Percentiles rank a stretch among this genome's conserved stretches.
Evolutionary conservation across 108 stramenopile genomes (phyloP).

Genomic region (Bacterosira constricta): DNA sequence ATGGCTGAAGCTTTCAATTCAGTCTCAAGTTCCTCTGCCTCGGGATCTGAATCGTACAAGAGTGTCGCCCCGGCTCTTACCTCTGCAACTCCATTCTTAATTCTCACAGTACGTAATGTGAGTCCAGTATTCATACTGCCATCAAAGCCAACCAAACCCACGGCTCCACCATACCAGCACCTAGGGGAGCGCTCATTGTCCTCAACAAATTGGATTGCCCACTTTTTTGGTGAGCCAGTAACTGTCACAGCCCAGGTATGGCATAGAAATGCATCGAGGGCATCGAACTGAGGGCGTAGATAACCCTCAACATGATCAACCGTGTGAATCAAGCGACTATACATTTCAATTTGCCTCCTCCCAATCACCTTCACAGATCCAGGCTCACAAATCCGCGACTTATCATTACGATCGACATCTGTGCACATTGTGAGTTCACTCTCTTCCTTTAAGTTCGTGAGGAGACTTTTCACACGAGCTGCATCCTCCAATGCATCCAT

Average conservation of each 20-base stretch:
- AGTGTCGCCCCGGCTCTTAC: conserved; percentile 95
- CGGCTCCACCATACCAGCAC: conserved; percentile 98
- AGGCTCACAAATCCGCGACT: conserved; percentile 97
- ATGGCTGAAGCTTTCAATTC: conserved; percentile 98
- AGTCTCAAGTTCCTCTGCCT: conserved; percentile 95
- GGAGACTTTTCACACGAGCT: conserved; percentile 85
- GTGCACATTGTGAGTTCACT: conserved; percentile 99
- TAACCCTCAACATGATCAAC: conserved; percentile 99
- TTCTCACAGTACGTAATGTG: conserved; percentile 92
- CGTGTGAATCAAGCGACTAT: conserved; percentile 96
- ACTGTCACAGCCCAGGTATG: conserved; percentile 99
- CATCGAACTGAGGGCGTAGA: conserved; percentile 94
- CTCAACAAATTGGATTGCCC: conserved; percentile 98
- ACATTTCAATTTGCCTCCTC: conserved; percentile 98
- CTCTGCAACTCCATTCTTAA: conserved; percentile 94
- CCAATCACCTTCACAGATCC: conserved; percentile 97
- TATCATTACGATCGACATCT: conserved; percentile 98
- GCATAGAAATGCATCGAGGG: conserved; percentile 97
- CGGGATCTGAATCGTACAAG: conserved; percentile 92
- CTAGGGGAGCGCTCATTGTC: conserved; percentile 93
- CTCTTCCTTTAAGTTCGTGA: conserved; percentile 97
- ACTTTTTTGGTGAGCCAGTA: conserved; percentile 98
- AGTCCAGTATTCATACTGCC: conserved; percentile 96
- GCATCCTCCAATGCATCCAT: conserved; percentile 98
- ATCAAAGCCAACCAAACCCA: conserved; percentile 97